These are phyloP conservation scores for Coemansia sp. DNA, from an alignment of 192 early-diverging fungal genomes.

Conservation along the genomic window DNA sequence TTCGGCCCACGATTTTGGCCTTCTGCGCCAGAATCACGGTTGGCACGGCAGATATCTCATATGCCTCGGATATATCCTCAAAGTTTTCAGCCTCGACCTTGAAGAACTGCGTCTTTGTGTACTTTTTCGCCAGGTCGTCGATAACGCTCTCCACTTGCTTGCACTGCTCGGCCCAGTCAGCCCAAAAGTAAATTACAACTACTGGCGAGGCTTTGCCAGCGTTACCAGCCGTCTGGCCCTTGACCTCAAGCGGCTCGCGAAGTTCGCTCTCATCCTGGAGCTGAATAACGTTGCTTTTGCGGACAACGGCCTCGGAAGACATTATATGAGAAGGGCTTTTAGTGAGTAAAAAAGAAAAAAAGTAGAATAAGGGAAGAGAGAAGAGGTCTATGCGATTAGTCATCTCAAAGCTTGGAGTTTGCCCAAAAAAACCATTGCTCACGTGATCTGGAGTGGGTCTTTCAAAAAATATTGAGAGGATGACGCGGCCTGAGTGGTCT, in stretches of 20 bases:
- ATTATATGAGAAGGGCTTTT: not conserved
- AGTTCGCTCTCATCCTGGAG: conserved; percentile 41
- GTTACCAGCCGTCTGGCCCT: not conserved
- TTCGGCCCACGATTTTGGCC: conserved; percentile 69
- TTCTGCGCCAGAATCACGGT: conserved; percentile 82
- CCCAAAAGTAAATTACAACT: conserved; percentile 86
- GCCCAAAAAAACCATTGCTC: not conserved
- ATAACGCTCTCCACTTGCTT: conserved; percentile 93
- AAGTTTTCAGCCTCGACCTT: conserved; percentile 93
- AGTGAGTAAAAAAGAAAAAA: not conserved
- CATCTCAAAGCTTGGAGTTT: not conserved
- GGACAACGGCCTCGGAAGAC: conserved; percentile 3
- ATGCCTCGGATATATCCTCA: conserved; percentile 82
- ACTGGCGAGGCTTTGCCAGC: not conserved
- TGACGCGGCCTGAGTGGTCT: not conserved
- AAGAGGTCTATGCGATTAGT: not conserved
- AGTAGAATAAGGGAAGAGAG: not conserved
- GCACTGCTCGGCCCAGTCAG: conserved; percentile 88
- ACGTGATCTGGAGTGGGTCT: not conserved
- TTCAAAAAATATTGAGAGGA: not conserved
- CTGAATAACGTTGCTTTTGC: conserved; percentile 29
- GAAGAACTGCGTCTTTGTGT: conserved; percentile 73
- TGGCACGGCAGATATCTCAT: conserved; percentile 91
- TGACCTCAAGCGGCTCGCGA: conserved; percentile 27
- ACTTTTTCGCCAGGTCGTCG: conserved; percentile 79